Conservation (phyloP, 2,329 filamentous ascomycete species). For the Laburnicola sp. region DNA sequence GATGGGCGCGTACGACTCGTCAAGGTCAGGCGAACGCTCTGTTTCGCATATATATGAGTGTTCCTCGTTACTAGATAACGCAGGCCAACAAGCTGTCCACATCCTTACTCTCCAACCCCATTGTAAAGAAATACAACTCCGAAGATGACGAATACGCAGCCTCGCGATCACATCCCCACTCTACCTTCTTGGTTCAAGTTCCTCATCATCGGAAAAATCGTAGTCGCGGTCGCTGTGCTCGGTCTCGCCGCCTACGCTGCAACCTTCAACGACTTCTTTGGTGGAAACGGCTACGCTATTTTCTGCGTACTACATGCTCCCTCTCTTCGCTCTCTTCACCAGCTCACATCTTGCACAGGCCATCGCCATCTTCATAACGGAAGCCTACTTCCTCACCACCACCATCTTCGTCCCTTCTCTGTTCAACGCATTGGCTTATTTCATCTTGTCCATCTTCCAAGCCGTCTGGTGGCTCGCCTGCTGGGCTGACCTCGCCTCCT, state of each 20-base stretch:
- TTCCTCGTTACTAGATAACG: too few relatives aligned
- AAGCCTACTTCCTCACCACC: conserved; percentile 8
- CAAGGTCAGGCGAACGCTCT: too few relatives aligned
- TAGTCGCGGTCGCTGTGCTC: conserved; percentile 9
- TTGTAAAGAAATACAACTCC: too few relatives aligned
- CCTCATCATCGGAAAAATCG: conserved; percentile 6
- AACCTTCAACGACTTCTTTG: conserved; percentile 12
- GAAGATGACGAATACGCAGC: neutral
- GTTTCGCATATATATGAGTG: too few relatives aligned
- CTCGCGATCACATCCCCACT: conserved; percentile 6
- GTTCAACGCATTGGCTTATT: conserved; percentile 11
- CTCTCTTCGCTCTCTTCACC: neutral
- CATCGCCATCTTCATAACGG: conserved; percentile 7
- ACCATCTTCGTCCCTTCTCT: neutral
- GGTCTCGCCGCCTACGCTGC: conserved; percentile 11
- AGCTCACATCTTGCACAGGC: conserved; percentile 6
- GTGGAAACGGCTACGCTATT: conserved; percentile 12
- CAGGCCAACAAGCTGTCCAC: too few relatives aligned
- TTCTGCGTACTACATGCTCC: conserved; percentile 4
- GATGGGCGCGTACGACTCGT: too few relatives aligned
- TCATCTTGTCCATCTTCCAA: conserved; percentile 6
- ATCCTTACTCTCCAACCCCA: too few relatives aligned
- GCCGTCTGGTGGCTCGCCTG: conserved; percentile 14
- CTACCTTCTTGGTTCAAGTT: conserved; percentile 8
- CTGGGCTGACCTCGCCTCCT: conserved; percentile 12